Base-by-base conservation (phyloP, 2,329 filamentous ascomycete species). In the Dactylellina leptospora region DNA sequence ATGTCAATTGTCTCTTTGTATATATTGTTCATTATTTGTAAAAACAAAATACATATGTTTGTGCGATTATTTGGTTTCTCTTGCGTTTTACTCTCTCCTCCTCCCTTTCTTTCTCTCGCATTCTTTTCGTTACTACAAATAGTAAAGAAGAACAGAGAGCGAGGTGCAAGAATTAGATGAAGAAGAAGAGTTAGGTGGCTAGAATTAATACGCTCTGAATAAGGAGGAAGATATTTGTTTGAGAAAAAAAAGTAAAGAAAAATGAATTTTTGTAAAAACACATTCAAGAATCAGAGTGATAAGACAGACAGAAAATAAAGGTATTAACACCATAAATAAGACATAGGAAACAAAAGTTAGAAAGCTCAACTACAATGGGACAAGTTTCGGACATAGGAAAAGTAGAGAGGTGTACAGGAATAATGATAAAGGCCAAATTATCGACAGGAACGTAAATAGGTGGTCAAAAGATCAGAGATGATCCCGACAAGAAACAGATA, bases 241-340 rank as follows among this genome's bases (percentile, higher is more conserved):
- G 30, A 5, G 16, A 40, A 23, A 44, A 42, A 42, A 44, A 63
- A 58, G 11, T 16, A 18, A 20, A 42, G 28, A 59, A 51, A 59
- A 74, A 62, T 47, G 63, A 16, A 61, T 62, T 56, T 63, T 72
- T 69, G 54, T 56, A 69, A 74, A 69, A 74, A 74, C 68, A 75
- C 62, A 75, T 20, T 68, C 55, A 63, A 61, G 63, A 72, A 74
- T 68, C 45, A 56, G 58, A 59, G 62, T 72, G 74, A n/a, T n/a
- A n/a, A n/a, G n/a, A n/a, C n/a, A n/a, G n/a, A n/a, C 74, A 66
- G 60, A 58, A 55, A 75, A 54, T 69, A 53, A 59, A 74, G 62
- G 45, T 68, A 69, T 58, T 50, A 59, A 55, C 54, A 64, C 70
- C 62, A n/a, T n/a, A 71, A 40, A 69, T 13, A 40, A 47, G 22